Conservation (phyloP, 176 grass and related monocot genomes). For the Puya raimondii region DNA sequence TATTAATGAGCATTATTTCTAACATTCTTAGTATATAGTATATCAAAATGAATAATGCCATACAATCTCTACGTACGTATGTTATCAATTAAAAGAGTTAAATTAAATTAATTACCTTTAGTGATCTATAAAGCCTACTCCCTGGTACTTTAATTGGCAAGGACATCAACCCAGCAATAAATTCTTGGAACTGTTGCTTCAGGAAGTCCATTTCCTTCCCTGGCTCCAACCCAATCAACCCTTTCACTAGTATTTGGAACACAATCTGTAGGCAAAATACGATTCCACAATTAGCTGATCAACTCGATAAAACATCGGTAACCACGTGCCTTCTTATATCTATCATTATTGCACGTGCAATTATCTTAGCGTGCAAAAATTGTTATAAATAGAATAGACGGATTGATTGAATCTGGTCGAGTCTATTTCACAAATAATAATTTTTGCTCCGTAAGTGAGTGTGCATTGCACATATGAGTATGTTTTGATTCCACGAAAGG, state of each 20-base stretch:
- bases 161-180: conserved; percentile 91
- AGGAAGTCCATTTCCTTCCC: conserved; percentile 76
- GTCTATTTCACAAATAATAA: too few species aligned
- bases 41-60: background rate
- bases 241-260: conserved; percentile 81
- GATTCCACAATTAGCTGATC: background rate
- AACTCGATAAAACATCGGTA: background rate
- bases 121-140: conserved; percentile 70
- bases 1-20: background rate
- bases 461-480: background rate
- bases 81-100: too few species aligned
- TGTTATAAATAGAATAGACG: too few species aligned
- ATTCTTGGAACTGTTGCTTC: conserved; percentile 91
- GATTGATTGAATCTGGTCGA: too few species aligned
- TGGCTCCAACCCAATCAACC: conserved; percentile 77
- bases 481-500: background rate
- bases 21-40: background rate
- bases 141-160: conserved; percentile 91
- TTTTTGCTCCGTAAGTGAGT: too few species aligned
- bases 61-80: background rate
- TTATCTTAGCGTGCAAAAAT: too few species aligned
- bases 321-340: too few species aligned
- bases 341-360: too few species aligned
- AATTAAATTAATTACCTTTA: conserved; percentile 44
- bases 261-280: conserved; percentile 39